Percentiles rank a stretch among this genome's conserved stretches.
phyloP scores from a whole-genome alignment of 1,284 basidiomycete species.

The Hortiboletus rubellus region DNA sequence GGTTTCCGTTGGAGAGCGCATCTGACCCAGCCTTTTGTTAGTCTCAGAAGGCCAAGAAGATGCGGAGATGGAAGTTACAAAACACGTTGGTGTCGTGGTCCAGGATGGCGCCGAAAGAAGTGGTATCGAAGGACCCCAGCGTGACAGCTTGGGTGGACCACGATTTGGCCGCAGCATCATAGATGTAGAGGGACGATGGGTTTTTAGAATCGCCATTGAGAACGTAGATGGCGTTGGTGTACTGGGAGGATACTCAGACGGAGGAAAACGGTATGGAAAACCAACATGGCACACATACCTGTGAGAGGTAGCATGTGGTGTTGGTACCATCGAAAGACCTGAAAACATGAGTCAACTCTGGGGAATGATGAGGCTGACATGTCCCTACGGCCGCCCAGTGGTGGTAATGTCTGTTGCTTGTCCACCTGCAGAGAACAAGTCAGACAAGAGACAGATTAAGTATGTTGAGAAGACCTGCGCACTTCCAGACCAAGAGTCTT shows the following conservation, averaged over 20 bases:
- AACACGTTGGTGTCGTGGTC: conserved; percentile 90
- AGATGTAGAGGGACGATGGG: conserved; percentile 66
- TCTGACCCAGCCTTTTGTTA: conserved; percentile 42
- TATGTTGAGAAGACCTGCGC: conserved; percentile 16
- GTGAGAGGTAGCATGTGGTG: conserved; percentile 72
- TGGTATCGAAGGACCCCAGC: conserved; percentile 53
- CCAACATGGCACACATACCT: conserved; percentile 40
- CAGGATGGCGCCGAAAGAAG: conserved; percentile 63
- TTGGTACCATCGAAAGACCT: conserved; percentile 69
- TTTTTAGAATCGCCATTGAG: conserved; percentile 71
- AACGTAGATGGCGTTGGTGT: conserved; percentile 77
- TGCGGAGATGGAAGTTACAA: conserved; percentile 44
- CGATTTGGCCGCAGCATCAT: conserved; percentile 58
- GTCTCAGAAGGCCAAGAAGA: neutral
- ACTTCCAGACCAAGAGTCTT: conserved; percentile 65
- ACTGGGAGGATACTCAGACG: conserved; percentile 43
- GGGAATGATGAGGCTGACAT: neutral
- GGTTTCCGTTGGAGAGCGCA: conserved; percentile 57
- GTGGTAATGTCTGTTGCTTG: conserved; percentile 62
- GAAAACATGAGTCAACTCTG: conserved; percentile 3
- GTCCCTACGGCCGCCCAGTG: conserved; percentile 64
- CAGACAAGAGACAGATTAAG: neutral
- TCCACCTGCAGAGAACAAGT: conserved; percentile 39
- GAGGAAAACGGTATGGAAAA: neutral
- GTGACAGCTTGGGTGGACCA: conserved; percentile 64